Evolutionary conservation across 306 rosid genomes (phyloP), one percentile per base, ranked within the genome.

Genomic region (Coriaria nepalensis): DNA sequence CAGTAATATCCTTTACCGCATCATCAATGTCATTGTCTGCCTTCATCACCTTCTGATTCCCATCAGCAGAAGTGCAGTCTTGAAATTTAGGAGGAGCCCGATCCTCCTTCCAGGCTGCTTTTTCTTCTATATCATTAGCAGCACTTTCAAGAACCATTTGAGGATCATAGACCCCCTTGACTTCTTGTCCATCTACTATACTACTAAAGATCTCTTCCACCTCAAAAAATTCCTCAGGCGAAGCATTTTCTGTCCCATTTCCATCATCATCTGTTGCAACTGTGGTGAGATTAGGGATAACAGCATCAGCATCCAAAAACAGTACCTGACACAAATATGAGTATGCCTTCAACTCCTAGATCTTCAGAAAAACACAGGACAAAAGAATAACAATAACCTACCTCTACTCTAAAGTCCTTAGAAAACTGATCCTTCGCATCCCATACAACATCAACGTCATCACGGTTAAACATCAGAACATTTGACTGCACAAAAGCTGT

Each of bases 201-300:
- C 58, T 85, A 72, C 94, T 85, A 73, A 92, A 92, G 59, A 82
- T 75, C 70, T 92, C 98, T 68, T 92, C 98, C 49, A 85, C 96
- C 81, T 92, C 96, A 61, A 73, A 92, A 71, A 92, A 92, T 57
- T 92, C 94, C 60, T 92, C 98, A 10, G 98, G 93, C n/a, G 96
- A 82, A 65, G 82, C 82, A 71, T 62, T 65, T 60, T 78, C 98
- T 8, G 72, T 37, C 68, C 82, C 96, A 47, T 73, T 79, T 65
- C 69, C 69, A 65, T 85, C 87, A 62, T 79, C 76, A 52, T 49
- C 66, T 50, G 52, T 83, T 33, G 55, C 62, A 40, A 64, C 74
- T 65, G 85, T 65, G 76, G 78, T 67, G 78, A 75, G 55, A 81
- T 64, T 56, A 73, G 86, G 92, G 71, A 77, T 68, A 75, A 69